Evolutionary conservation across 2,329 filamentous ascomycete genomes (phyloP).

Genomic region (Didymella keratinophila): DNA sequence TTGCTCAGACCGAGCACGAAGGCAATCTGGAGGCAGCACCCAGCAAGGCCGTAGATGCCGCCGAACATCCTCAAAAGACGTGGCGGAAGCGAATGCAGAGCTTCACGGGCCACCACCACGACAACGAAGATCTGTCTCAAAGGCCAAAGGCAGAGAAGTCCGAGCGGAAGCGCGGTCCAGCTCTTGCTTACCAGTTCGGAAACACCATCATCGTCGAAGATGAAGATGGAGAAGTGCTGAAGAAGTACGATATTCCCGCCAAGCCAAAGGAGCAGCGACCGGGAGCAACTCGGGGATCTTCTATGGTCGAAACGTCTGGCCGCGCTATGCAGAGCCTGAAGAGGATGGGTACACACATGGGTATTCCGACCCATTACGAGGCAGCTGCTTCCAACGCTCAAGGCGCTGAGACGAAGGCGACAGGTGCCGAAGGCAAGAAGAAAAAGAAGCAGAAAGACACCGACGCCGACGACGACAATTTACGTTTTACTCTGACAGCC

Average conservation of each 20-base stretch:
- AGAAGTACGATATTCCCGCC: constrained; percentile 77
- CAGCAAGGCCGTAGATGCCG: constrained; percentile 48
- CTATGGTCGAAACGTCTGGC: constrained; percentile 44
- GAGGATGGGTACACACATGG: constrained; percentile 64
- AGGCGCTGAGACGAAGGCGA: constrained; percentile 20
- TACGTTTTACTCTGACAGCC: constrained; percentile 78
- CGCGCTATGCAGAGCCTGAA: constrained; percentile 55
- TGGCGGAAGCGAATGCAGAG: constrained; percentile 58
- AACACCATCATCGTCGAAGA: constrained; percentile 92
- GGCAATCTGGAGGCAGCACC: constrained; percentile 48
- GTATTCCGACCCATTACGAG: constrained; percentile 45
- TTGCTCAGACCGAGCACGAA: constrained; percentile 59
- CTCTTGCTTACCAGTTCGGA: constrained; percentile 85
- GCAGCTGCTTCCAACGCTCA: constrained; percentile 33
- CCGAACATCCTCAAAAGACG: constrained; percentile 50
- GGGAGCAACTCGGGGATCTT: constrained; percentile 37
- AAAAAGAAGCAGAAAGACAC: constrained; percentile 49
- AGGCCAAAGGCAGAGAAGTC: constrained; percentile 44
- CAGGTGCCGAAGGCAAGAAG: constrained; percentile 21
- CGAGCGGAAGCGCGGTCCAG: constrained; percentile 67
- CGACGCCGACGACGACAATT: constrained; percentile 72
- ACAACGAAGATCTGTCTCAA: constrained; percentile 49
- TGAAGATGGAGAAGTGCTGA: constrained; percentile 84
- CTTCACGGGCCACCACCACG: constrained; percentile 54
- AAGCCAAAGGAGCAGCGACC: constrained; percentile 52